These are phyloP conservation scores for Aspergillus ochraceoroseus DNA, from an alignment of 2,329 filamentous ascomycete genomes.

Conservation along the genomic window DNA sequence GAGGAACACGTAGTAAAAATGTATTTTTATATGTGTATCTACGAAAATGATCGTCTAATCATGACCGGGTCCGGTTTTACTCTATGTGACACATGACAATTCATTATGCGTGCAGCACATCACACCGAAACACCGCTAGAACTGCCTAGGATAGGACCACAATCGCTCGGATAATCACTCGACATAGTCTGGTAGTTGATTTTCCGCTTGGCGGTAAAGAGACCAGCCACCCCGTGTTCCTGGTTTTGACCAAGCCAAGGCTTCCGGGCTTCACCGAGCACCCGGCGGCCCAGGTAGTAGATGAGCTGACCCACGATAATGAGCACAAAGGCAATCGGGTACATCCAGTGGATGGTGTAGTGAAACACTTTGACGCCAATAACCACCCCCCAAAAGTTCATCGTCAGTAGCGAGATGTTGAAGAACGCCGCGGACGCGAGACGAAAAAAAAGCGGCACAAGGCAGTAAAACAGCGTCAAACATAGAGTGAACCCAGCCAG, in stretches of 20 bases:
- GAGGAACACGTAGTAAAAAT: too few relatives aligned
- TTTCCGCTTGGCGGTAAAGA: slow-evolving; percentile 80
- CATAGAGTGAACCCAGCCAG: slow-evolving; percentile 84
- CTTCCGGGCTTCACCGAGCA: slow-evolving; percentile 66
- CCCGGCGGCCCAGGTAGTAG: slow-evolving; percentile 80
- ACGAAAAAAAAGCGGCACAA: slow-evolving; percentile 81
- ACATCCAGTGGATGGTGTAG: slow-evolving; percentile 76
- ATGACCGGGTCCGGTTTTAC: too few relatives aligned
- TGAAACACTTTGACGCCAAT: slow-evolving; percentile 86
- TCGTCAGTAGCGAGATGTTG: slow-evolving; percentile 89
- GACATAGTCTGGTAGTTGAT: too few relatives aligned
- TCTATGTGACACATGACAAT: too few relatives aligned
- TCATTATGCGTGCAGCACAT: too few relatives aligned
- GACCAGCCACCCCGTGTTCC: slow-evolving; percentile 69
- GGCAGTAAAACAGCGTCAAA: slow-evolving; percentile 77
- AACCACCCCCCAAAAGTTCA: slow-evolving; percentile 94
- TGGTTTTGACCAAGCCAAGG: slow-evolving; percentile 68
- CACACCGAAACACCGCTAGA: too few relatives aligned
- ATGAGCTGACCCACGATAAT: slow-evolving; percentile 81
- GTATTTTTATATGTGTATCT: too few relatives aligned
- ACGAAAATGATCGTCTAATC: too few relatives aligned
- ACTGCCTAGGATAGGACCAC: too few relatives aligned
- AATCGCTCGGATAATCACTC: too few relatives aligned
- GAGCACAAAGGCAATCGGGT: slow-evolving; percentile 89
- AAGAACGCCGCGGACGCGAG: slow-evolving; percentile 91